Evolutionary conservation across 1,139 yeast genomes (phyloP).

Genomic region (Geotrichum reessii): DNA sequence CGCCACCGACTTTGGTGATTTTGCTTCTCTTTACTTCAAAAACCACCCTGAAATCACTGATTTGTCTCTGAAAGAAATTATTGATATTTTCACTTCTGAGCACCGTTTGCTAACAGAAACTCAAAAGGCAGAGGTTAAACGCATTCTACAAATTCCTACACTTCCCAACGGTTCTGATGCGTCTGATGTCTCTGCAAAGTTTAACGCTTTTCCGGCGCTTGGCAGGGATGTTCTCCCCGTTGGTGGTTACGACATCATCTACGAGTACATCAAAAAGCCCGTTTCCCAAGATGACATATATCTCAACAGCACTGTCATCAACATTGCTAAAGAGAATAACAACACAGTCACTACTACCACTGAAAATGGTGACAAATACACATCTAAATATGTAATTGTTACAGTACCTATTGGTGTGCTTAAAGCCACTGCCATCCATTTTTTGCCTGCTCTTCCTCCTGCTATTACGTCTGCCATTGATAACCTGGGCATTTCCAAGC

Average conservation of each 20-base stretch:
- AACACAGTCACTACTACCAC: slow-evolving; percentile 29
- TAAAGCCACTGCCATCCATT: slow-evolving; percentile 45
- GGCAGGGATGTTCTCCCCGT: slow-evolving; percentile 86
- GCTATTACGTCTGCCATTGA: slow-evolving; percentile 43
- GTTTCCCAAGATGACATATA: slow-evolving; percentile 42
- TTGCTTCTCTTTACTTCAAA: slow-evolving; percentile 39
- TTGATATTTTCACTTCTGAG: slow-evolving; percentile 43
- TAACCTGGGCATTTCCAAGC: slow-evolving; percentile 57
- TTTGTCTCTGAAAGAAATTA: slow-evolving; percentile 48
- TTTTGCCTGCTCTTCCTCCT: slow-evolving; percentile 33
- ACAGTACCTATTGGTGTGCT: slow-evolving; percentile 73
- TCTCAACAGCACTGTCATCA: slow-evolving; percentile 45
- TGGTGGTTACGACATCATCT: slow-evolving; percentile 53
- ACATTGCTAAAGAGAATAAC: slow-evolving; percentile 33
- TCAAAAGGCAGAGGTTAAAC: slow-evolving; percentile 48
- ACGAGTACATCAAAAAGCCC: slow-evolving; percentile 23
- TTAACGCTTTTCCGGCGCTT: slow-evolving; percentile 63
- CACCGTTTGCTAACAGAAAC: slow-evolving; percentile 40
- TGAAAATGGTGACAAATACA: slow-evolving; percentile 29
- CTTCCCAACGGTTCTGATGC: slow-evolving; percentile 69
- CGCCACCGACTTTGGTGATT: slow-evolving; percentile 55
- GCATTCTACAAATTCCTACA: slow-evolving; percentile 53
- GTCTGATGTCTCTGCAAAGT: slow-evolving; percentile 23
- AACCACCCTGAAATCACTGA: slow-evolving; percentile 33
- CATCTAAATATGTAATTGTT: slow-evolving; percentile 53